A percentile compares a stretch with the other conserved stretches of the same genome.
These are phyloP conservation scores for Penicillium maclennaniae DNA, from an alignment of 495 filamentous ascomycete genomes.

Conservation along the genomic window DNA sequence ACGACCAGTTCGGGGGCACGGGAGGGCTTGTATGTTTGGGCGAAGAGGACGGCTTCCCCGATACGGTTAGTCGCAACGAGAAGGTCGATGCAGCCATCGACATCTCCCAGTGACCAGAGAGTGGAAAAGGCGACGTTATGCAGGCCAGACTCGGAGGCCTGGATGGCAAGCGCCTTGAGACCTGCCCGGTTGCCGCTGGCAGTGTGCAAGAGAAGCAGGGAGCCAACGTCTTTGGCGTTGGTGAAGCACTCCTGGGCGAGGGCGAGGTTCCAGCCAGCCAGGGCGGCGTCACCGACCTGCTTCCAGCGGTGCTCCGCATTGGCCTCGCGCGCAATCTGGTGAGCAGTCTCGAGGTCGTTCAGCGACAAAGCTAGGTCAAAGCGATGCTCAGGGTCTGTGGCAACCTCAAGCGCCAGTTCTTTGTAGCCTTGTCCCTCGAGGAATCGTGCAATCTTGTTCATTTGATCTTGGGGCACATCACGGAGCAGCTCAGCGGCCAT, in stretches of 20 bases:
- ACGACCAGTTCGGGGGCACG: constrained; percentile 62
- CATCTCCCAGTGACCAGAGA: constrained; percentile 81
- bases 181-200: constrained; percentile 73
- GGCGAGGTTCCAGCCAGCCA: constrained; percentile 77
- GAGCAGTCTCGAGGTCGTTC: constrained; percentile 76
- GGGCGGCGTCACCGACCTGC: constrained; percentile 85
- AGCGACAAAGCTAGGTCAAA: constrained; percentile 89
- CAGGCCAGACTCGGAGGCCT: constrained; percentile 70
- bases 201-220: constrained; percentile 79
- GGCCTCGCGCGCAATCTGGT: constrained; percentile 75
- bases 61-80: constrained; percentile 71
- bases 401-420: constrained; percentile 91
- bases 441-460: constrained; percentile 97
- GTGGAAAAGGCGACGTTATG: constrained; percentile 92
- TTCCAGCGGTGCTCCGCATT: constrained; percentile 98
- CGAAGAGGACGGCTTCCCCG: constrained; percentile 84
- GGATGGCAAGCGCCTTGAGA: constrained; percentile 62
- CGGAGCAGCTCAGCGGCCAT: constrained; percentile 78
- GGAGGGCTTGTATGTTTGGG: constrained; percentile 91
- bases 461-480: constrained; percentile 81
- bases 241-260: constrained; percentile 91
- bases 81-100: constrained; percentile 76
- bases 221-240: constrained; percentile 84
- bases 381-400: constrained; percentile 92
- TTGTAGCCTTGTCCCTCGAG: constrained; percentile 97